Base-by-base conservation (phyloP, 345 rosid genomes). In the Rhizophora mangle region DNA sequence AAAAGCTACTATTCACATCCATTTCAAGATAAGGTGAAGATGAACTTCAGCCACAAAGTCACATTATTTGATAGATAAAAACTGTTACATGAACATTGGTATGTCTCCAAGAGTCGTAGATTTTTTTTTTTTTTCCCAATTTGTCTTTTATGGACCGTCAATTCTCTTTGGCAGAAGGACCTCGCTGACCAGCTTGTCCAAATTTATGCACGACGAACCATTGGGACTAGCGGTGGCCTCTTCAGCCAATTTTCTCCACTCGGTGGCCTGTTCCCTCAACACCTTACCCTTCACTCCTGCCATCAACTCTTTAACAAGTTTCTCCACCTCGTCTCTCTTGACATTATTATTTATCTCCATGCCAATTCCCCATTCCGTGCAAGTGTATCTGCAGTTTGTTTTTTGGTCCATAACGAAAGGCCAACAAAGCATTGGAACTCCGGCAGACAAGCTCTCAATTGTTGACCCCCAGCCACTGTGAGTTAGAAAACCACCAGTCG, bases 381-480 rank as follows among this genome's bases (percentile, higher is more conserved):
- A 24, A 56, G 31, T 27, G 18, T 24, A 56, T 56, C 60, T 56
- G 16, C 31, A 56, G 31, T 56, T 56, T 11, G 60, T 56, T 3
- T 13, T 30, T 16, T 56, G 60, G 6, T 56, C 60, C 3, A 10
- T 8, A 4, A 22, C 0, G 30, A 56, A 10, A 10, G 60, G 60
- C 60, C 31, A 56, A 56, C 31, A 56, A 3, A 24, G 60, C 60
- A 24, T 56, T 27, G 30, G 31, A 24, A 56, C 60, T 11, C 60
- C 60, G 0, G 60, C 60, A 22, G 60, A 56, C 26, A 24, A 21
- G 60, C 60, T 22, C 31, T 56, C 60, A 22, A 24, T 24, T 3
- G 31, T 56, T 56, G 60, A 56, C 2, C 60, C 59, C 60, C 60
- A 56, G 29, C 60, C 60, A 27, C 60, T 3, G 60, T 56, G 60